Conservation (phyloP, 1,284 basidiomycete species). For the Agroathelia rolfsii region DNA sequence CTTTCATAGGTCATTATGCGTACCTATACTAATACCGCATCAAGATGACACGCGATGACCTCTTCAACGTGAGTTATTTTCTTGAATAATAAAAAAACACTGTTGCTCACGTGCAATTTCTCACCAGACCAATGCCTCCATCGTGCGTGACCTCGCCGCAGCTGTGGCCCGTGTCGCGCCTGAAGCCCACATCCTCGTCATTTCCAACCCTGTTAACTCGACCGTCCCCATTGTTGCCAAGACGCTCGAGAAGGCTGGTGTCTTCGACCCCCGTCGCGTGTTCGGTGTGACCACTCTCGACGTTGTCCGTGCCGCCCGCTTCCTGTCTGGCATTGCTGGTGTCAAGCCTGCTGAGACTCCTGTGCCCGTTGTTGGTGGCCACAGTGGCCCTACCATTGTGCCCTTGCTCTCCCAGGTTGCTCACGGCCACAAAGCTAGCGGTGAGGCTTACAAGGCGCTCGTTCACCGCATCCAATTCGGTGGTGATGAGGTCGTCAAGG, state of each 20-base stretch:
- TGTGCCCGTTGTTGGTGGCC: conserved; percentile 92
- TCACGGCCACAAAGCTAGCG: conserved; percentile 45
- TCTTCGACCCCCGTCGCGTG: conserved; percentile 80
- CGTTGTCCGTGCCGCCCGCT: conserved; percentile 93
- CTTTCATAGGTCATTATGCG: conserved; percentile 5
- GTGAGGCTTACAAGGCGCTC: conserved; percentile 47
- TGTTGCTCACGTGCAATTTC: conserved; percentile 9
- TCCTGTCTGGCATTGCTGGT: conserved; percentile 81
- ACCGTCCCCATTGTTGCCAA: conserved; percentile 97
- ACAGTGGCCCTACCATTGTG: conserved; percentile 94
- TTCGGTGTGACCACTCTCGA: conserved; percentile 99
- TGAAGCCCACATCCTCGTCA: conserved; percentile 90
- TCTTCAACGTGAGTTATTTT: conserved; percentile 70
- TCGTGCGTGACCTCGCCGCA: conserved; percentile 87
- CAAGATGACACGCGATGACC: conserved; percentile 60
- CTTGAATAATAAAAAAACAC: neutral
- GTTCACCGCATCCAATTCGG: conserved; percentile 93
- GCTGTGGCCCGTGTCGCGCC: conserved; percentile 81
- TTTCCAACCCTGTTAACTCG: conserved; percentile 95
- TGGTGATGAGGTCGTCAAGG: conserved; percentile 89
- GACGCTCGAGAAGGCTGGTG: conserved; percentile 86
- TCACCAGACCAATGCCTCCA: conserved; percentile 97
- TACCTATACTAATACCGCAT: conserved; percentile 4
- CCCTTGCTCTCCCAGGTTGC: conserved; percentile 91
- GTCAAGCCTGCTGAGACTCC: conserved; percentile 55